A percentile compares a stretch with the other conserved stretches of the same genome.
phyloP scores from a whole-genome alignment of 768 basidiomycete species.

The Lactarius sp. region DNA sequence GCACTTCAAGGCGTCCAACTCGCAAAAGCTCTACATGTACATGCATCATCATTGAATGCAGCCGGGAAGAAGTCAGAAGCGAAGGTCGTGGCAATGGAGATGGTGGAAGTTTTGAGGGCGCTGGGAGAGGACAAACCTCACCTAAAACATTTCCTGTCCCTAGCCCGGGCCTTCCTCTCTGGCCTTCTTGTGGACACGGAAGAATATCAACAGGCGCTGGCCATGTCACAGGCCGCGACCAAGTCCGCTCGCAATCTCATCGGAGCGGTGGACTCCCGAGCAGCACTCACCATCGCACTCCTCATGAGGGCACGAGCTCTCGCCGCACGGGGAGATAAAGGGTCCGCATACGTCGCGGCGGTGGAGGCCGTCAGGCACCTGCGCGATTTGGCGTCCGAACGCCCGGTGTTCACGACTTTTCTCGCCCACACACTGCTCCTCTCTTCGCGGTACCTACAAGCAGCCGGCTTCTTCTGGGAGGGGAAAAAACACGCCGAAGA shows the following conservation, averaged over 20 bases:
- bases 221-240: conserved; percentile 9
- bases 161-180: conserved; percentile 17
- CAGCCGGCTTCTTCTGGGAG: conserved; percentile 13
- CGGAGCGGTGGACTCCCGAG: conserved; percentile 14
- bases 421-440: conserved; percentile 6
- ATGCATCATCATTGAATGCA: conserved; percentile 5
- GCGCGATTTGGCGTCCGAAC: conserved; percentile 10
- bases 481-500: conserved; percentile 15
- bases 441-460: conserved; percentile 12
- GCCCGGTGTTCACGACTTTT: conserved; percentile 5
- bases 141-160: conserved; percentile 2
- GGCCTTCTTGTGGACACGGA: conserved; percentile 10
- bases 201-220: conserved; percentile 9
- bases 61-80: conserved; percentile 9
- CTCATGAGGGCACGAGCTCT: conserved; percentile 9
- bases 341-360: conserved; percentile 7
- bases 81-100: conserved; percentile 13
- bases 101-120: background rate
- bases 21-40: conserved; percentile 11
- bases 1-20: conserved; percentile 18
- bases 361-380: conserved; percentile 13
- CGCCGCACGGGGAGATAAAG: conserved; percentile 7
- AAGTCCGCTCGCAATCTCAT: conserved; percentile 16
- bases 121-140: conserved; percentile 15
- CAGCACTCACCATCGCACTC: conserved; percentile 11